Conservation (phyloP, 495 filamentous ascomycete genomes). For the Xylaria nigripes region DNA sequence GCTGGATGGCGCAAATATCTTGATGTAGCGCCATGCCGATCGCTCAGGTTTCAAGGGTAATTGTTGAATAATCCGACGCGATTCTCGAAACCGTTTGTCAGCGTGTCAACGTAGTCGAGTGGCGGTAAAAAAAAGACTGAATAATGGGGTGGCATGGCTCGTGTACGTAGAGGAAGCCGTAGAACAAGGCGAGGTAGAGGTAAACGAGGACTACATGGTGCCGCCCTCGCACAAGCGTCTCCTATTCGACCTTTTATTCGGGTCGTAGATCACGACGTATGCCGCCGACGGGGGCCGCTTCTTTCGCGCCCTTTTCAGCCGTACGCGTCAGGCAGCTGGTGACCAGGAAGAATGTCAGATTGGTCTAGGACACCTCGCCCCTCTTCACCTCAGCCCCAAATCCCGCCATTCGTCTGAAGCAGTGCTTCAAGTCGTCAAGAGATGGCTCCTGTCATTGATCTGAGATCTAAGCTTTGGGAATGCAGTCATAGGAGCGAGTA, state of each 20-base stretch:
- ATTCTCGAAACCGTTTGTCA: conserved; percentile 58
- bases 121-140: conserved; percentile 47
- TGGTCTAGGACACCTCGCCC: conserved; percentile 18
- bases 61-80: conserved; percentile 59
- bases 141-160: conserved; percentile 49
- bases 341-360: conserved; percentile 19
- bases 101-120: conserved; percentile 39
- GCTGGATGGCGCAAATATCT: conserved; percentile 51
- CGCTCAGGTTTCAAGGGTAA: conserved; percentile 51
- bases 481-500: background rate
- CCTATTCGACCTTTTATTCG: conserved; percentile 27
- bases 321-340: conserved; percentile 33
- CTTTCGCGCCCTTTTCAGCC: too few species aligned
- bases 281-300: conserved; percentile 53
- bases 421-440: conserved; percentile 13
- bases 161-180: conserved; percentile 51
- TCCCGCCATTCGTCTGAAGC: too few species aligned
- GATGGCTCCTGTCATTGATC: background rate
- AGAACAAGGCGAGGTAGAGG: conserved; percentile 37
- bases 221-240: conserved; percentile 40
- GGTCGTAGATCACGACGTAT: conserved; percentile 50
- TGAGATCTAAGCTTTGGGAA: background rate
- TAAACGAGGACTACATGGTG: conserved; percentile 49
- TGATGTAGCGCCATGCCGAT: conserved; percentile 54
- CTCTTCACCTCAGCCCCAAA: too few species aligned